Evolutionary conservation across 2,329 filamentous ascomycete genomes (phyloP), one percentile per base, ranked within the genome.

Genomic region (Sphaerostilbella broomeana): DNA sequence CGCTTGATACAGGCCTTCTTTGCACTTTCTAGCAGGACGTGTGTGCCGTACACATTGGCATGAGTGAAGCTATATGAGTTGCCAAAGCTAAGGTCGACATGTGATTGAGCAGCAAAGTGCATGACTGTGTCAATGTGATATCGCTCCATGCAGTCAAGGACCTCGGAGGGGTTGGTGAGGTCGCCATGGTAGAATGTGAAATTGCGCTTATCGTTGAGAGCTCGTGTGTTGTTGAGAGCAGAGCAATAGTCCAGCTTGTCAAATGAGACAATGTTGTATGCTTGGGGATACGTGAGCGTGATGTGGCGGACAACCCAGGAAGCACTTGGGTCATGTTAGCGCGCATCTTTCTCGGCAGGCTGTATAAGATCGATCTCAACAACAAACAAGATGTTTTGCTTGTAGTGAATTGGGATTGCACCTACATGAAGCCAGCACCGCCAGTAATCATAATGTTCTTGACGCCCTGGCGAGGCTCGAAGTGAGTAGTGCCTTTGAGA

Each of bases 161-260:
- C 82, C 52, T 85, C 77, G 5, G 69, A 66, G 1, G 79, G 79
- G 47, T 81, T 79, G 21, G 81, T 87, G 49, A 90, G 78, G 53
- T 90, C 84, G 40, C 86, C 85, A 56, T 85, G 79, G 59, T 86
- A 83, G 58, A 90, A 90, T 20, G 71, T 75, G 60, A 89, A 92
- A 61, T 89, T 90, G 39, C 72, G 68, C 50, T 72, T 73, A 46
- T 73, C 70, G 51, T 83, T 74, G 34, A 90, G 72, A 35, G 75
- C 70, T 30, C 79, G 72, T 4, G 84, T 86, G 62, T 90, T 92
- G 67, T 88, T 86, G 50, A 87, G 68, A 6, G 84, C 84, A 6
- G 85, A 75, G 64, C 84, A 88, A 64, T 88, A 87, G 59, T 90
- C 85, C 43, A 90, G 71, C 62, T 89, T 90, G 65, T 92, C 86